These are phyloP conservation scores for Ophiostoma sp. DNA, from an alignment of 2,329 filamentous ascomycete genomes.

Conservation along the genomic window DNA sequence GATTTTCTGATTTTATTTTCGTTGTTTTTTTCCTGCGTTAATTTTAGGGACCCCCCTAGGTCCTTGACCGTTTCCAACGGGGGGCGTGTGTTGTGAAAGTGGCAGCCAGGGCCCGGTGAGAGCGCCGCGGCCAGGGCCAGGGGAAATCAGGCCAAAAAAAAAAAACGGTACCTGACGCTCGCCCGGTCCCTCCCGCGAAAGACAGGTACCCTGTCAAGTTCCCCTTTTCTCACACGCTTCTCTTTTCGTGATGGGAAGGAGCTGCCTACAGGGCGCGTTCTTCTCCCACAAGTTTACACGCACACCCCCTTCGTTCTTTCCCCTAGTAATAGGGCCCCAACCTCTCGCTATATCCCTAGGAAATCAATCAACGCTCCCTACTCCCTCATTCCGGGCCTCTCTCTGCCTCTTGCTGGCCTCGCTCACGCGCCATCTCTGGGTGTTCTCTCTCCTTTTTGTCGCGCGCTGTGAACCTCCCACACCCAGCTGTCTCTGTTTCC, in stretches of 20 bases:
- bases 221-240: neutral
- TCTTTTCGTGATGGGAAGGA: neutral
- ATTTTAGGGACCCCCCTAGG: slow-evolving; percentile 12
- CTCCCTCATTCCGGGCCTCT: neutral
- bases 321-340: slow-evolving; percentile 2
- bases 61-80: neutral
- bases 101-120: slow-evolving; percentile 10
- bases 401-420: neutral
- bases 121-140: neutral
- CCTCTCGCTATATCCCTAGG: slow-evolving; percentile 17
- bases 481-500: neutral
- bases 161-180: slow-evolving; percentile 2
- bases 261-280: neutral
- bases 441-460: neutral
- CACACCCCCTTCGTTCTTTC: slow-evolving; percentile 16
- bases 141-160: neutral
- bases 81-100: neutral
- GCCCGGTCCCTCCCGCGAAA: neutral
- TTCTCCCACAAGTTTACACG: neutral
- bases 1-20: neutral
- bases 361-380: slow-evolving; percentile 21
- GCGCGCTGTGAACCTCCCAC: neutral
- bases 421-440: neutral
- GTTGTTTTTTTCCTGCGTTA: slow-evolving; percentile 12
- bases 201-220: neutral